Conservation (phyloP, 176 grass and related monocot species). For the Rhipidocladum racemiflorum region DNA sequence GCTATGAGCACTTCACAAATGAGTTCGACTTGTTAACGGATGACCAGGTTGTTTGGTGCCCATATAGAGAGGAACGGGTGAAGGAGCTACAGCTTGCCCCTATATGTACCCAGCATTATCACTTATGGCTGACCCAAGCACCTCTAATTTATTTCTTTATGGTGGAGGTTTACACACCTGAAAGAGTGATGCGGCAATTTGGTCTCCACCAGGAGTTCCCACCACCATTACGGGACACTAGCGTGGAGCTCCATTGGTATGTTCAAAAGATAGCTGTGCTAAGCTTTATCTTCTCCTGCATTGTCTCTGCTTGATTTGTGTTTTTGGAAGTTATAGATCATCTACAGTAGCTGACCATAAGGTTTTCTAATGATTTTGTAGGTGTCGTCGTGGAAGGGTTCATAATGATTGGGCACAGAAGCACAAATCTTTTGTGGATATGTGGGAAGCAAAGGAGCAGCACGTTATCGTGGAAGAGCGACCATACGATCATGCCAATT, state of each 20-base stretch:
- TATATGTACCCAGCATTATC: conserved; percentile 42
- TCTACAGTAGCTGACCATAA: background rate
- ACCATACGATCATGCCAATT: conserved; percentile 17
- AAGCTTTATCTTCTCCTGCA: background rate
- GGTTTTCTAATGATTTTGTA: background rate
- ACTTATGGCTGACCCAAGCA: conserved; percentile 42
- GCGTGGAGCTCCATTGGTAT: conserved; percentile 35
- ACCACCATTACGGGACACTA: conserved; percentile 35
- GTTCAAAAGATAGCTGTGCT: background rate
- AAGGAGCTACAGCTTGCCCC: conserved; percentile 37
- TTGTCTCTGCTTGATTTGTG: background rate
- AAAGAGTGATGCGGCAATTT: conserved; percentile 46
- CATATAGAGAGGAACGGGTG: conserved; percentile 31
- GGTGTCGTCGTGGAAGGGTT: conserved; percentile 44
- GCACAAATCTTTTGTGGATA: conserved; percentile 38
- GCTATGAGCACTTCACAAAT: conserved; percentile 50
- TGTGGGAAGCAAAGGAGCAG: conserved; percentile 36
- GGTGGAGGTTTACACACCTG: conserved; percentile 42
- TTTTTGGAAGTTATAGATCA: background rate
- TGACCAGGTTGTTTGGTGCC: conserved; percentile 45
- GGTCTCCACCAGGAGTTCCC: conserved; percentile 35
- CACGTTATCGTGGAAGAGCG: conserved; percentile 30
- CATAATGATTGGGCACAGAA: conserved; percentile 39
- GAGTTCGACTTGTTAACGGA: conserved; percentile 40
- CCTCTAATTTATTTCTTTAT: conserved; percentile 41